A percentile compares a stretch with the other conserved stretches of the same genome.
phyloP scores from a whole-genome alignment of 83 land plant genomes.

The Picea engelmannii region DNA sequence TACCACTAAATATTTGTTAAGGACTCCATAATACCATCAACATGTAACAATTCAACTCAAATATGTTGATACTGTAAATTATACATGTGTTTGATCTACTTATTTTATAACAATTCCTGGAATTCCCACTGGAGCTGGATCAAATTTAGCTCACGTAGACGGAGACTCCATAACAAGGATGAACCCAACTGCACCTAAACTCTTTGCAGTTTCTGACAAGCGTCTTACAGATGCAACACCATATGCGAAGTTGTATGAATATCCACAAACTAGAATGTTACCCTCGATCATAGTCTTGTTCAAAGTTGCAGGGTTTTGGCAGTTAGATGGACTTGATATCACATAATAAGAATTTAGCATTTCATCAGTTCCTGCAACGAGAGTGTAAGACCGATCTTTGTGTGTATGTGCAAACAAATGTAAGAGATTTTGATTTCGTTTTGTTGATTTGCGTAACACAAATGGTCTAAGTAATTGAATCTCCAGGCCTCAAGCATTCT shows the following conservation, averaged over 20 bases:
- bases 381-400: slow-evolving; percentile 37
- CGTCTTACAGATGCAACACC: slow-evolving; percentile 72
- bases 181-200: slow-evolving; percentile 79
- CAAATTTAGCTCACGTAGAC: slow-evolving; percentile 78
- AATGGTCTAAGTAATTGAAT: too few relatives aligned
- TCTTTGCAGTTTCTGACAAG: slow-evolving; percentile 68
- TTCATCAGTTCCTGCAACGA: slow-evolving; percentile 87
- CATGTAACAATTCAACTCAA: neutral
- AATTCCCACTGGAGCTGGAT: slow-evolving; percentile 70
- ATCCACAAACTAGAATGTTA: slow-evolving; percentile 85
- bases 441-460: too few relatives aligned
- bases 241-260: slow-evolving; percentile 75
- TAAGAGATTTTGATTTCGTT: too few relatives aligned
- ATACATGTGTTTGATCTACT: slow-evolving; percentile 64
- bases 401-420: too few relatives aligned
- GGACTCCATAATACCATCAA: neutral
- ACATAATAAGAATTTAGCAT: slow-evolving; percentile 48
- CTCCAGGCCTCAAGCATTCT: too few relatives aligned
- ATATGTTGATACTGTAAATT: neutral
- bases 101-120: slow-evolving; percentile 82
- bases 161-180: slow-evolving; percentile 73
- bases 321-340: slow-evolving; percentile 64
- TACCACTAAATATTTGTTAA: neutral
- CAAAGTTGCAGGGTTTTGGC: slow-evolving; percentile 73
- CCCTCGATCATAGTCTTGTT: slow-evolving; percentile 69